These are phyloP conservation scores for Acer saccharum DNA, from an alignment of 345 rosid species.

Conservation along the genomic window DNA sequence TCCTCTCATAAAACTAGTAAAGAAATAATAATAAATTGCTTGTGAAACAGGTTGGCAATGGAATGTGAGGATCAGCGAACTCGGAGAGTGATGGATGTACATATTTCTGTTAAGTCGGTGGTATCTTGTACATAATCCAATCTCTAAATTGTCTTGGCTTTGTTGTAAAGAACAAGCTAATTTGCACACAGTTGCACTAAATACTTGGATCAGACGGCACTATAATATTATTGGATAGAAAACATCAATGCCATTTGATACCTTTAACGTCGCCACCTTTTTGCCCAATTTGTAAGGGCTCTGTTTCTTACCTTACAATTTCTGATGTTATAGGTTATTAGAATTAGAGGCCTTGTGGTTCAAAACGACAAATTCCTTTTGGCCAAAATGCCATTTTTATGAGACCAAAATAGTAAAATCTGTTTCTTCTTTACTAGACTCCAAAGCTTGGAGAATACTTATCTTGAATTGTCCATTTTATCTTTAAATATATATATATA, in stretches of 20 bases:
- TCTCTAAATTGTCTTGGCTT: neutral
- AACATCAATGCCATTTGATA: neutral
- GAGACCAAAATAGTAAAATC: neutral
- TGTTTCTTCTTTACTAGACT: neutral
- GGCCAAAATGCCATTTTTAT: too few relatives aligned
- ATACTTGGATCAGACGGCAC: conserved; percentile 11
- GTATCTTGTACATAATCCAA: neutral
- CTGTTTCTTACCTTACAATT: neutral
- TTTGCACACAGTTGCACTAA: neutral
- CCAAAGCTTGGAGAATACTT: neutral
- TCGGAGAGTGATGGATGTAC: conserved; percentile 7
- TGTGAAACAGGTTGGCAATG: neutral
- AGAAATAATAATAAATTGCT: neutral
- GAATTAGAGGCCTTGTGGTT: neutral
- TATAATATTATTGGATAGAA: neutral
- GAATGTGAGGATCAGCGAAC: neutral
- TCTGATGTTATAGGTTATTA: neutral
- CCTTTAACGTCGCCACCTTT: neutral
- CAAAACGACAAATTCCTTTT: neutral
- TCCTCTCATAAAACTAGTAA: too few relatives aligned
- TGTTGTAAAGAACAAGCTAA: neutral
- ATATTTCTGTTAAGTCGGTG: neutral
- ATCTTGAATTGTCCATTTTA: neutral
- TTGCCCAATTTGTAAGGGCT: conserved; percentile 16
- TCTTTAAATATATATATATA: neutral